Base-by-base conservation (phyloP, 495 filamentous ascomycete genomes). In the Aspergillus leporis region DNA sequence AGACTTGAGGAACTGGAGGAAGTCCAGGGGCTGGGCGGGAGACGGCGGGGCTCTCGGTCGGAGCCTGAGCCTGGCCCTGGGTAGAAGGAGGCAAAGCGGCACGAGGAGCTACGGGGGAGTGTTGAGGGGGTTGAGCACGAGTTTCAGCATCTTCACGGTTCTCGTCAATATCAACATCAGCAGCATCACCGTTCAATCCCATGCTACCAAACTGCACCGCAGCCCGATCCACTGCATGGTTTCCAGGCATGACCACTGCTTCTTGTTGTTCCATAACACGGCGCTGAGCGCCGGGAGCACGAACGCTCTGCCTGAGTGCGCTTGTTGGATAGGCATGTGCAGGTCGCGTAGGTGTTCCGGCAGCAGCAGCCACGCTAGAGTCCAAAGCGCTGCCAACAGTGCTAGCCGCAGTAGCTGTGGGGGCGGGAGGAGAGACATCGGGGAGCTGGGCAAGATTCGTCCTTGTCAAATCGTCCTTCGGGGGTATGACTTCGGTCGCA, bases 171-270 rank as follows among this genome's bases (percentile, higher is more conserved):
- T 96, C 94, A 19, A 90, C 83, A 46, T 86, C 81, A 53, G 88
- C 83, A 13, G 81, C 70, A 56, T 85, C 81, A 55, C 88, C 94
- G 70, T 92, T 93, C 65, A 98, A 71, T 57, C 89, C 93, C 83
- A 99, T 90, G 68, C 91, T 95, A 52, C 94, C 94, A 73, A 99
- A 99, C 69, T 98, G 95, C 43, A 99, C 91, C n/a, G 92, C 88
- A 50, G 93, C 84, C 53, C 91, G 87, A 69, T 97, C 92, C 9
- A 98, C 90, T 40, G 92, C 92, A 65, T 96, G 92, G 73, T 97
- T 97, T n/a, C 91, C 92, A 31, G 94, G 94, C 94, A 99, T 98
- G 51, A 97, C 90, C 36, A 99, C 94, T 18, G 93, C 91, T 71
- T 99, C 95, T 68, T 93, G 92, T 67, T 99, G 94, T 61, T 97